Evolutionary conservation across 2,329 filamentous ascomycete species (phyloP).

Genomic region (Ophiostoma sp.): DNA sequence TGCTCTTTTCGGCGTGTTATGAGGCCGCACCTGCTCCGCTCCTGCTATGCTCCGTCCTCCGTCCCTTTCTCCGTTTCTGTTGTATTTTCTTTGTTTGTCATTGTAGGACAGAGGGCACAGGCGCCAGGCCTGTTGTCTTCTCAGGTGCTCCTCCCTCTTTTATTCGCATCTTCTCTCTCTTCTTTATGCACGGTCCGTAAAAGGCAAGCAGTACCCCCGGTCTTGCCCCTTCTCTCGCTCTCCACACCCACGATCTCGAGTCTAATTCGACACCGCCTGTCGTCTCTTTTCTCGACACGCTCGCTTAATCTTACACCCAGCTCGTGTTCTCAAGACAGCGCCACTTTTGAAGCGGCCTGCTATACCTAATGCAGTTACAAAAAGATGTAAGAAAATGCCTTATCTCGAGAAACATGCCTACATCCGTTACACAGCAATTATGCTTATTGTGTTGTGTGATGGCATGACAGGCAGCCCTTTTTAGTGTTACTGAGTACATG

Average conservation of each 20-base stretch:
- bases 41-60: neutral
- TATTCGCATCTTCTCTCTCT: too few species aligned
- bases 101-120: neutral
- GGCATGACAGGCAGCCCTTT: neutral
- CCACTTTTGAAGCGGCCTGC: neutral
- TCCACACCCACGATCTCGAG: neutral
- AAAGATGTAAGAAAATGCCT: neutral
- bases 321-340: neutral
- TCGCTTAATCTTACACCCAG: neutral
- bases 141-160: neutral
- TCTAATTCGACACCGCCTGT: neutral
- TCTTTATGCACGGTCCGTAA: constrained; percentile 1
- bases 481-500: too few species aligned
- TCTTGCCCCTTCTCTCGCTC: neutral
- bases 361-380: neutral
- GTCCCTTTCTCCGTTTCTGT: neutral
- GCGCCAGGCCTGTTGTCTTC: neutral
- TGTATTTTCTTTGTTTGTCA: neutral
- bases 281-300: neutral
- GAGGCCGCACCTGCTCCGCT: neutral
- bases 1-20: neutral
- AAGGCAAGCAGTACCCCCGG: neutral
- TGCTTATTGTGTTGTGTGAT: neutral
- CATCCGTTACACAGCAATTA: neutral
- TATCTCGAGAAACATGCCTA: neutral